Evolutionary conservation across 768 basidiomycete genomes (phyloP), one percentile per base, ranked within the genome.

Genomic region (Piloderma croceum): DNA sequence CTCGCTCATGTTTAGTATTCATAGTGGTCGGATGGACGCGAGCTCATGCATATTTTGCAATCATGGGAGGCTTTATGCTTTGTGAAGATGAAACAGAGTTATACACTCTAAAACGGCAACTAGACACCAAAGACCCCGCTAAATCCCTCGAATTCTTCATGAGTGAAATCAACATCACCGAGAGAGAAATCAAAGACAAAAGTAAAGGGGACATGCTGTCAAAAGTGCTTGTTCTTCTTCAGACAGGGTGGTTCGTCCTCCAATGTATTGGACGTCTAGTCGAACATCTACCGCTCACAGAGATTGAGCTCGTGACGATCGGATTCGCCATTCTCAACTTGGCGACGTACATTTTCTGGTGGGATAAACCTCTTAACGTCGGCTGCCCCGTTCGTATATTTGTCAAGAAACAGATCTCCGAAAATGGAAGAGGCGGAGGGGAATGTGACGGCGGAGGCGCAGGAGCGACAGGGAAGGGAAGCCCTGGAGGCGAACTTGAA

Each of bases 301-400:
- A 63, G 24, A 51, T 69, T 12, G 64, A 70, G 44, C 43, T 67
- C 11, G 46, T 58, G 5, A 70, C 68, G 1, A 19, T 67, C 20
- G 64, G 58, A 0, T 63, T 62, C 35, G 59, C 56, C 3, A 29
- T 54, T 4, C 46, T 67, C 20, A 65, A 58, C 22, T 45, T 55
- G 10, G 42, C 54, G 7, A 58, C 51, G 11, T 68, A 64, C 43
- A 23, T 39, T 1, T 34, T 63, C 1, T 69, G 69, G 68, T 68
- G 62, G 66, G 27, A 57, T 20, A 71, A 71, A 47, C 69, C 67
- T 3, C 51, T 60, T 7, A 58, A 63, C 39, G 59, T 68, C 0
- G 47, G 46, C 7, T 44, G 43, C 6, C 57, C 51, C 3, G 45
- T 63, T 23, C 36, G 34, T 17, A 42, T 42, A 3, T 18, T 53